Evolutionary conservation across 2,329 filamentous ascomycete genomes (phyloP).

Genomic region (Neonectria hederae): DNA sequence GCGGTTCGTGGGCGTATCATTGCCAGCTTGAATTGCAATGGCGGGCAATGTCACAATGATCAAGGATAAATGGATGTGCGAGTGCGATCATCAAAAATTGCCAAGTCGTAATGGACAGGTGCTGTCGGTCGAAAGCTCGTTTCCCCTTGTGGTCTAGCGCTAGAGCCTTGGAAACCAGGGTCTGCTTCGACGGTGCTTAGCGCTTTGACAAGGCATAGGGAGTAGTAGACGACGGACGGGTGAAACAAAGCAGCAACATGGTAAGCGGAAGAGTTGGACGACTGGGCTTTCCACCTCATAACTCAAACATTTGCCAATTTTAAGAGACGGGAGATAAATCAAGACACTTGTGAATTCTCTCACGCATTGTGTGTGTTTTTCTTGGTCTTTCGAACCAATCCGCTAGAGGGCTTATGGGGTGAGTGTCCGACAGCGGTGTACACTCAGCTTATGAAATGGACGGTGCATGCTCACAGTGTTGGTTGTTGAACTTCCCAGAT

Average conservation of each 20-base stretch:
- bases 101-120: neutral
- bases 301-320: neutral
- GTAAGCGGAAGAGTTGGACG: no score
- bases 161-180: slow-evolving; percentile 20
- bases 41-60: slow-evolving; percentile 12
- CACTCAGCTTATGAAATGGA: neutral
- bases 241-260: slow-evolving; percentile 3
- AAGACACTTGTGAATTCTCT: neutral
- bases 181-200: slow-evolving; percentile 35
- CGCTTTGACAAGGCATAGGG: slow-evolving; percentile 8
- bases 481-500: neutral
- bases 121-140: slow-evolving; percentile 30
- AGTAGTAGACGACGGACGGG: slow-evolving; percentile 14
- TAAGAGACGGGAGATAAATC: neutral
- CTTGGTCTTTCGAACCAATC: neutral
- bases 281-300: neutral
- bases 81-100: slow-evolving; percentile 28
- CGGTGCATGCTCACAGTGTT: neutral
- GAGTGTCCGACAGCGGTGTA: neutral
- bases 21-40: slow-evolving; percentile 28
- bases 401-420: neutral
- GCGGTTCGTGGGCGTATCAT: slow-evolving; percentile 46
- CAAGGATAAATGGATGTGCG: slow-evolving; percentile 8
- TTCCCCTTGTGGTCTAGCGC: slow-evolving; percentile 40
- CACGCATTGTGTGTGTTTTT: no score